Base-by-base conservation (phyloP, 2,329 filamentous ascomycete species). In the Xylariomycetidae sp. region DNA sequence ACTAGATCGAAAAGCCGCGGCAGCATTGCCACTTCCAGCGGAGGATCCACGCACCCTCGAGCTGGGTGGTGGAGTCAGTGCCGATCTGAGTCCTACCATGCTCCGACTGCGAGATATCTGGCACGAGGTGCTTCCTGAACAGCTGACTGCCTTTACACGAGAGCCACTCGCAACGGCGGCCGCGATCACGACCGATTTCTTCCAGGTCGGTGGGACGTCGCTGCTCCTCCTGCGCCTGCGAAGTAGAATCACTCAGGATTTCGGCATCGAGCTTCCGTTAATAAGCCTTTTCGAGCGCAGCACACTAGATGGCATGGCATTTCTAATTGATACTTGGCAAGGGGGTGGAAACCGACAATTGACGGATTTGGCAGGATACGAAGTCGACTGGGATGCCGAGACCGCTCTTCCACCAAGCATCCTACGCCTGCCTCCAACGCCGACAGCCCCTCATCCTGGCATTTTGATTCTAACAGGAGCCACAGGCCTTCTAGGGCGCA, bases 401-500 rank as follows among this genome's bases (percentile, higher is more conserved):
- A 38, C 36, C 17, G 17, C 16, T 17, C 17, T 33, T 19, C n/a
- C 7, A 15, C n/a, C 13, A 15, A 17, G 5, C 14, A 13, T 7
- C 17, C 16, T 5, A 13, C 23, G 16, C 13, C 25, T 24, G 28
- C 12, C 7, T 17, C 28, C 4, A 17, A 23, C 9, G 12, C 18
- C 13, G 12, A 20, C 22, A 26, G 14, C 22, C 27, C 19, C n/a
- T n/a, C n/a, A 12, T 27, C 16, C 24, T 38, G n/a, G 18, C n/a
- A 16, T 18, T 10, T 14, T 30, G 15, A 31, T 60, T 8, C 18
- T 61, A 3, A 58, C 54, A 2, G 58, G 58, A 10, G 46, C 48
- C 5, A 56, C 51, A 2, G 53, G 53, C 4, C 64, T 61, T 37
- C 42, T 68, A 1, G 64, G 56, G 6, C 19, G 44, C 10, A 30